Evolutionary conservation across 2,329 filamentous ascomycete species (phyloP), one percentile per base, ranked within the genome.

Genomic region (Cercospora sp.): DNA sequence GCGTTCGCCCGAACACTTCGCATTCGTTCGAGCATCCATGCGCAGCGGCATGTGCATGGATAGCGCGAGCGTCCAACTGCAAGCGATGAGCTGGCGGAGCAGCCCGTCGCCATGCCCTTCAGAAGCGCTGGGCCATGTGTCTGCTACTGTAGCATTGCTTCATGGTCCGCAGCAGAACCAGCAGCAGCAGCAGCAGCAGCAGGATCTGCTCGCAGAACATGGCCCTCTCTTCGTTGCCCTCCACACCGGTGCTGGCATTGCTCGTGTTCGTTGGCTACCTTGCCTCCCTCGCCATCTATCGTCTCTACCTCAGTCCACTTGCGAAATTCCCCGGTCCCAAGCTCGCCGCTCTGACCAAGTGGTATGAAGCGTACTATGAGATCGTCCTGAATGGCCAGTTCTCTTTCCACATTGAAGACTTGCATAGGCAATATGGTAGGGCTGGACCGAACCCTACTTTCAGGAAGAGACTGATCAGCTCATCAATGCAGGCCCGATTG

Each of bases 321-420:
- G 69, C 74, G 9, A 67, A 69, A 31, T 75, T 76, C 64, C 75
- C 75, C 2, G 75, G 74, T 12, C 75, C 75, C 28, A 74, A 72
- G 51, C 60, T 77, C 18, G 74, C 75, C 13, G 75, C 73, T 5
- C 36, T 74, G 20, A 76, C 64, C 28, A 71, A 68, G 42, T 72
- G 72, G 69, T 76, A 76, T 64, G 75, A 77, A 65, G 74, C 73
- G 61, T 77, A 75, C 67, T 75, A 73, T 48, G 75, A 77, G 59
- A 72, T 73, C 6, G 31, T 75, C 26, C 59, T 68, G 53, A 70
- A 67, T 28, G 75, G 75, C 12, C 68, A 72, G 36, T 77, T 74
- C 64, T 66, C 66, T 5, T 72, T 68, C 55, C 67, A 75, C 58
- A 76, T 77, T 36, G 68, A 72, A 31, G 65, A 73, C 18, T 64